These are phyloP conservation scores for Torulaspora gathmanii DNA, from an alignment of 805 yeast species.

Conservation along the genomic window DNA sequence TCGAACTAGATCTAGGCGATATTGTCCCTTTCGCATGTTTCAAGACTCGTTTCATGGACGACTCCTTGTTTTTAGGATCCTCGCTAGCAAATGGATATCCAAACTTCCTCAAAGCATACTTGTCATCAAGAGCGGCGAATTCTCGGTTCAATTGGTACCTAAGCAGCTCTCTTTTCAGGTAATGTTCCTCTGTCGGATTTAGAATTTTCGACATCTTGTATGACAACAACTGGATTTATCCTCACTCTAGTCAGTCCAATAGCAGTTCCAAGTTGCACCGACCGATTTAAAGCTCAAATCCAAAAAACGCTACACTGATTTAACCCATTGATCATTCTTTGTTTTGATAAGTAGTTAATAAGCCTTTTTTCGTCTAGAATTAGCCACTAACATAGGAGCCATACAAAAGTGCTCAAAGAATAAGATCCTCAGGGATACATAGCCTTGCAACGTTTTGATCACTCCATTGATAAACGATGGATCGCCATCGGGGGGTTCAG, in stretches of 20 bases:
- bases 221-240: no score
- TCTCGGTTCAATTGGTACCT: conserved; percentile 60
- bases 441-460: no score
- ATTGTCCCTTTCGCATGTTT: conserved; percentile 7
- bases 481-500: no score
- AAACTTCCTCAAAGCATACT: conserved; percentile 58
- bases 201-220: conserved; percentile 24
- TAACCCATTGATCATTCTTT: background rate
- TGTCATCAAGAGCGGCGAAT: conserved; percentile 52
- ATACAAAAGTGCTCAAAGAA: background rate
- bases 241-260: no score
- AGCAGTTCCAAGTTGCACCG: background rate
- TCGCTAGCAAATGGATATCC: conserved; percentile 69
- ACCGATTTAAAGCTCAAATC: background rate
- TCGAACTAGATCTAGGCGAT: conserved; percentile 5
- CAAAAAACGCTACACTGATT: background rate
- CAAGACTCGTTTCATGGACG: conserved; percentile 21
- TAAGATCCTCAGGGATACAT: no score
- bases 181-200: conserved; percentile 74
- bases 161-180: conserved; percentile 76
- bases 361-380: background rate
- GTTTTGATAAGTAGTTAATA: background rate
- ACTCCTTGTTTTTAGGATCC: conserved; percentile 37
- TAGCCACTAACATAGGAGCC: background rate
- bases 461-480: background rate